Evolutionary conservation across 192 early-diverging fungal species (phyloP), one percentile per base, ranked within the genome.

Genomic region (Blastocladiella britannica): DNA sequence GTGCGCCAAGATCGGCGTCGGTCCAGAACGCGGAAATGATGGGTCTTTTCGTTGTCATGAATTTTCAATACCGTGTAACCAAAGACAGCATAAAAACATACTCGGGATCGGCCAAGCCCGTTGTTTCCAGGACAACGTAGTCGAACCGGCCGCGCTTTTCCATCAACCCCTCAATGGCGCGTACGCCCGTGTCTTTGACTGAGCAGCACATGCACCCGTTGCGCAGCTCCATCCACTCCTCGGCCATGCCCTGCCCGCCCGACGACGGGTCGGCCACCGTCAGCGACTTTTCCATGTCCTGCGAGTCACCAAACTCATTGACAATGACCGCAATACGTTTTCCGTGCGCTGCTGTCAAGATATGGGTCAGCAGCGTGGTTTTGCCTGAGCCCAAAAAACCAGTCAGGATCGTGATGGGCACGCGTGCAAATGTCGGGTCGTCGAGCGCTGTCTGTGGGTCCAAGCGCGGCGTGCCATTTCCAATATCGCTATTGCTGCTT

Each of bases 121-220:
- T 97, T 5, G 95, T 98, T 62, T 98, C 95, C 47, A 99, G 60
- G 24, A 99, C 60, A 51, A 99, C 88, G 67, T 94, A 94, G 65
- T 96, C 93, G 62, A 99, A 93, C 59, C 82, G 81, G 26, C 90
- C 91, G 57, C 81, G 80, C 60, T 88, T 85, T 58, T 87, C 75
- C 86, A 96, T 88, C 57, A 98, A 67, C 59, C 80, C 76, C 62
- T 98, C 95, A 29, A 96, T 87, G 2, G 92, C 91, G 60, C 87
- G 80, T 0, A 99, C 84, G 9, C 92, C 95, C 57, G 85, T 81
- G 68, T 98, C 91, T 62, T 95, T 95, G 61, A 96, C 79, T 0
- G 92, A 87, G 67, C 95, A 99, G 68, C 95, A 99, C 52, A 99
- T 72, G 64, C 95, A 99, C 0, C 94, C 95, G 71, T 99, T 99